Base-by-base conservation (phyloP, 352 stramenopile species). In the Phytophthora pini region DNA sequence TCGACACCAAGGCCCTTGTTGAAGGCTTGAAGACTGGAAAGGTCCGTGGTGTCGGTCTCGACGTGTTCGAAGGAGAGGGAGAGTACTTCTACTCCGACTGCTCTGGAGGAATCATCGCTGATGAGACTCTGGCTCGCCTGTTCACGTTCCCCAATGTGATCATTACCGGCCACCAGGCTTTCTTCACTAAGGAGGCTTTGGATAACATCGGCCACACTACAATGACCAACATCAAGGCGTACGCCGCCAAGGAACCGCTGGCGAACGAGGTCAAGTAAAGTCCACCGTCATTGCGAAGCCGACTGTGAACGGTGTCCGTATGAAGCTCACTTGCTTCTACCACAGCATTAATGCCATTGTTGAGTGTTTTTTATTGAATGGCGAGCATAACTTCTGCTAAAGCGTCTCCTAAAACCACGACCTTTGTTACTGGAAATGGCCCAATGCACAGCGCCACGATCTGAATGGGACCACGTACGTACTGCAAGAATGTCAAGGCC, bases 41-140 rank as follows among this genome's bases (percentile, higher is more conserved):
- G 50, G 89, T 98, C 43, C 75, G 75, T 20, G 64, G 77, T 7
- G 80, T 88, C 0, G 93, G 90, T 40, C 74, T 97, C 0, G 93
- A 98, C 53, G 93, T 98, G n/a, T 97, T 91, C 54, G 85, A 92
- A 50, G 83, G 82, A 40, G 86, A 92, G 56, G 79, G 77, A 4
- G 80, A 89, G 1, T 92, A 88, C 71, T 92, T 92, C 59, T 92
- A 92, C 73, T 82, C 82, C 56, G 86, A 94, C 57, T 70, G 79
- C 39, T 93, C 86, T 27, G 82, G 79, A 8, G 69, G 68, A 1
- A 72, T 92, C 44, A 90, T 94, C 27, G 76, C 74, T 0, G 84
- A 94, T 31, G 84, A 93, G 22, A 80, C 62, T 9, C 73, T 94
- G n/a, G 81, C 86, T 43, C 82, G 82, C 15, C 36, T 94, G 27